Percentiles rank a stretch among this genome's conserved stretches.
Conservation (phyloP, 2,329 filamentous ascomycete species). For the Fusarium haematococcum region DNA sequence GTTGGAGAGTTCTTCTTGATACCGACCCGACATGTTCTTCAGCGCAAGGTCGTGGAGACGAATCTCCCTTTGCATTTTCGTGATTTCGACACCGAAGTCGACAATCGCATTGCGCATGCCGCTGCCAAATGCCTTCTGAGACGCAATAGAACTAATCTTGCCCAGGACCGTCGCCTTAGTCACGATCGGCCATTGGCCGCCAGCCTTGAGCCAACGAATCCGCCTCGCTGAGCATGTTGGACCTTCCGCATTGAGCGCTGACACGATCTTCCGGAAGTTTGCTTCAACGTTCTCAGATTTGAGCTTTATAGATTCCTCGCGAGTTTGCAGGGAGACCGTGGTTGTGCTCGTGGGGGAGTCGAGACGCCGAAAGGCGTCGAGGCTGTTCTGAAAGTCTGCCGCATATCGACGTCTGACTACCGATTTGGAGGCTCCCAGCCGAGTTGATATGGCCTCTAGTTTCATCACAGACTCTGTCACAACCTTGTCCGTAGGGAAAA, state of each 20-base stretch:
- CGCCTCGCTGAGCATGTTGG: constrained; percentile 16
- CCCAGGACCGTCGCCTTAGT: constrained; percentile 35
- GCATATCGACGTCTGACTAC: constrained; percentile 35
- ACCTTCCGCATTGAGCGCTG: constrained; percentile 16
- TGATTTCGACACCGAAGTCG: constrained; percentile 34
- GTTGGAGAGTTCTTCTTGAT: constrained; percentile 60
- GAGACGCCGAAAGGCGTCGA: constrained; percentile 32
- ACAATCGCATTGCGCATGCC: constrained; percentile 37
- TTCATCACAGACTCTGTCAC: constrained; percentile 7
- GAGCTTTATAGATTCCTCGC: constrained; percentile 9
- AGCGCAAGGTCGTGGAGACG: constrained; percentile 66
- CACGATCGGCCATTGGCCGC: constrained; percentile 40
- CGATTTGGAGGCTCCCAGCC: constrained; percentile 26
- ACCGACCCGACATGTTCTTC: constrained; percentile 60
- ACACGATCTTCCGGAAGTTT: constrained; percentile 14
- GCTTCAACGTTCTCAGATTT: constrained; percentile 7
- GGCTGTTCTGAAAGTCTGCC: constrained; percentile 32
- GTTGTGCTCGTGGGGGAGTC: not conserved
- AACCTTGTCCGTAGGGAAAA: constrained; percentile 13
- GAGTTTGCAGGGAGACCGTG: constrained; percentile 3
- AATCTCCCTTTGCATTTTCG: constrained; percentile 44
- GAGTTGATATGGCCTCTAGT: constrained; percentile 19
- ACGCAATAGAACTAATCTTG: constrained; percentile 24
- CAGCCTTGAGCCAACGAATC: constrained; percentile 39
- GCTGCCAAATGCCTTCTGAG: constrained; percentile 35